These are phyloP conservation scores for Adenanthera pavonina DNA, from an alignment of 306 rosid genomes.

Conservation along the genomic window DNA sequence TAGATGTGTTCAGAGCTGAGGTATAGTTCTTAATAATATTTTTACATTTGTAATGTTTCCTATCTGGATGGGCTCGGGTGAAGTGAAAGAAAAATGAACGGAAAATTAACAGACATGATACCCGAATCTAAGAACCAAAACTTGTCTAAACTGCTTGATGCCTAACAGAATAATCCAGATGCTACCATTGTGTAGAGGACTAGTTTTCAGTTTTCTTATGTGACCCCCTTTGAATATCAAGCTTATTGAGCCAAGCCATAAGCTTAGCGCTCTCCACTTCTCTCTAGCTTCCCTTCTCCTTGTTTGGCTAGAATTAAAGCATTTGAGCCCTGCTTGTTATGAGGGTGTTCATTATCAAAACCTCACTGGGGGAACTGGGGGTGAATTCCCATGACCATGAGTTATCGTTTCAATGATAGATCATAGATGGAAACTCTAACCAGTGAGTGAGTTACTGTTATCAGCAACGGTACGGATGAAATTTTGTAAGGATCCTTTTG, in stretches of 20 bases:
- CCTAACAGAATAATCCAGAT: background rate
- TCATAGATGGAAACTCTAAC: background rate
- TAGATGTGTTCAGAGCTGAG: slow-evolving; percentile 96
- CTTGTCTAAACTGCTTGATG: background rate
- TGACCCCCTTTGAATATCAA: background rate
- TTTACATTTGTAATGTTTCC: background rate
- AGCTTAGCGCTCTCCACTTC: background rate
- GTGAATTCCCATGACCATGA: background rate
- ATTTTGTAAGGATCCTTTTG: background rate
- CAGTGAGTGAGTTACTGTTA: background rate
- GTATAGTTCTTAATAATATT: slow-evolving; percentile 44
- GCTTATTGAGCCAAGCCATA: slow-evolving; percentile 3
- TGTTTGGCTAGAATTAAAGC: background rate
- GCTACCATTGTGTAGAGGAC: background rate
- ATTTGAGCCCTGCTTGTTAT: background rate
- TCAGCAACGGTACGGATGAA: background rate
- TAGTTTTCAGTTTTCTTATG: background rate
- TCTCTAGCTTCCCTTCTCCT: background rate
- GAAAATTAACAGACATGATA: slow-evolving; percentile 9
- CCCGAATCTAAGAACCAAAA: slow-evolving; percentile 17
- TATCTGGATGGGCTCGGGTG: slow-evolving; percentile 1
- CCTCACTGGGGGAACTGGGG: background rate
- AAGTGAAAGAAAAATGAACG: slow-evolving; percentile 14
- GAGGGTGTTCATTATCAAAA: background rate
- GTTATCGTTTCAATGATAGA: background rate